phyloP scores from a whole-genome alignment of 1,139 yeast species.

The Pichia kudriavzevii region DNA sequence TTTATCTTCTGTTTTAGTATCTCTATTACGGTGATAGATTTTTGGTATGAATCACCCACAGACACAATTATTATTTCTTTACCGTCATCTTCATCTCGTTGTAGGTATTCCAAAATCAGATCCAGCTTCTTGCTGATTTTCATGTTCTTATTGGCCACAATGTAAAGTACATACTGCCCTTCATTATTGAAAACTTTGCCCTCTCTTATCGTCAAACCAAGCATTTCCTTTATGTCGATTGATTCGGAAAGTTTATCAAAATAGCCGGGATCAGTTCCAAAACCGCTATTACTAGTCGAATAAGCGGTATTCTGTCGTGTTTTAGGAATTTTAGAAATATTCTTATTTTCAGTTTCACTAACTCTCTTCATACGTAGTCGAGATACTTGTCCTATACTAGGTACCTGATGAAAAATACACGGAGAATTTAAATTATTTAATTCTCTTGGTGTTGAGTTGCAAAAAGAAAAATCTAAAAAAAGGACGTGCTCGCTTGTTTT shows the following conservation, averaged over 20 bases:
- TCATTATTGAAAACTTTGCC: constrained; percentile 1
- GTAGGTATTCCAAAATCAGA: constrained; percentile 12
- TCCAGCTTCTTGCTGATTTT: constrained; percentile 20
- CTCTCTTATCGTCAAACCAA: not conserved
- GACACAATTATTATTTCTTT: constrained; percentile 19
- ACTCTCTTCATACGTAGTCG: constrained; percentile 3
- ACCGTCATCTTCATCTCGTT: constrained; percentile 2
- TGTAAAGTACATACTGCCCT: constrained; percentile 1
- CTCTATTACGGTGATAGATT: constrained; percentile 24
- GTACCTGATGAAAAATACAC: too few species aligned
- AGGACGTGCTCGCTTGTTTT: too few species aligned
- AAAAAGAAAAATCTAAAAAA: too few species aligned
- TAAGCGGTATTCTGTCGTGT: too few species aligned
- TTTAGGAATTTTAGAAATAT: not conserved
- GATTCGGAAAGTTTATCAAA: constrained; percentile 13
- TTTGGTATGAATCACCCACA: constrained; percentile 21
- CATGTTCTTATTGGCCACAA: constrained; percentile 20
- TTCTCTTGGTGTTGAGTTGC: too few species aligned
- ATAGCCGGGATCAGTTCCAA: not conserved
- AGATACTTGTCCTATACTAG: too few species aligned
- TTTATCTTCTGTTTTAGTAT: constrained; percentile 23
- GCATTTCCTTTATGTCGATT: constrained; percentile 7
- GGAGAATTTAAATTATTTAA: too few species aligned
- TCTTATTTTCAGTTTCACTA: not conserved
- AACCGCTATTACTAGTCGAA: too few species aligned